These are phyloP conservation scores for Aspergillus baeticus DNA, from an alignment of 495 filamentous ascomycete species.

Conservation along the genomic window DNA sequence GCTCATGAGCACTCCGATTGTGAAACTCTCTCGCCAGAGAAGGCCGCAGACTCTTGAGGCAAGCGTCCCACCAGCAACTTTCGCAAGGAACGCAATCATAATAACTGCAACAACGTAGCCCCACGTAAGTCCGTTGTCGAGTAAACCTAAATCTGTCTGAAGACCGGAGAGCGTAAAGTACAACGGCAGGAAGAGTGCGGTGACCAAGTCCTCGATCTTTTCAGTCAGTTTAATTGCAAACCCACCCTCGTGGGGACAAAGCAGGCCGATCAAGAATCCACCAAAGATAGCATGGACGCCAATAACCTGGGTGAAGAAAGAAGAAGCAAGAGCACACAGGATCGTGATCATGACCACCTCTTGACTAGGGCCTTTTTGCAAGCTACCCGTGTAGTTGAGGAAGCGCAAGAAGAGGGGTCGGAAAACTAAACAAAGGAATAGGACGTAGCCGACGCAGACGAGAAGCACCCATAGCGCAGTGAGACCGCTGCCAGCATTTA, in stretches of 20 bases:
- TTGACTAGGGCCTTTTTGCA: conserved; percentile 91
- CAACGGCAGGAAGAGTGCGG: conserved; percentile 84
- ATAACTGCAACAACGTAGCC: conserved; percentile 88
- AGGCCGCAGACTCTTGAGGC: conserved; percentile 77
- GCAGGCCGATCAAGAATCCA: conserved; percentile 81
- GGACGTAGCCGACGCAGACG: conserved; percentile 67
- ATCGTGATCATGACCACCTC: conserved; percentile 81
- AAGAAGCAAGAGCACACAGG: conserved; percentile 71
- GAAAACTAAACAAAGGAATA: conserved; percentile 75
- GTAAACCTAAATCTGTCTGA: conserved; percentile 81
- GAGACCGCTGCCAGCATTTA: conserved; percentile 82
- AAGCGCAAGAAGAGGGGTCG: conserved; percentile 77
- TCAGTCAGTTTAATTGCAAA: conserved; percentile 95
- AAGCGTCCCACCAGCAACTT: conserved; percentile 80
- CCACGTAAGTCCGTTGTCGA: conserved; percentile 84
- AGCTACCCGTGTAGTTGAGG: conserved; percentile 67
- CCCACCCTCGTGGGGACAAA: conserved; percentile 91
- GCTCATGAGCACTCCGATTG: conserved; percentile 93
- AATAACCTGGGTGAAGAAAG: conserved; percentile 96
- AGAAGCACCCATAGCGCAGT: conserved; percentile 87
- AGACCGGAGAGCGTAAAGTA: conserved; percentile 95
- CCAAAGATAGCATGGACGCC: conserved; percentile 92
- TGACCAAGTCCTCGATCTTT: conserved; percentile 92
- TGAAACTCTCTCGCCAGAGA: conserved; percentile 89
- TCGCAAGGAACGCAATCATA: conserved; percentile 78